These are phyloP conservation scores for Zygnema circumcarinatum DNA, from an alignment of 139 green algal species.

Conservation along the genomic window DNA sequence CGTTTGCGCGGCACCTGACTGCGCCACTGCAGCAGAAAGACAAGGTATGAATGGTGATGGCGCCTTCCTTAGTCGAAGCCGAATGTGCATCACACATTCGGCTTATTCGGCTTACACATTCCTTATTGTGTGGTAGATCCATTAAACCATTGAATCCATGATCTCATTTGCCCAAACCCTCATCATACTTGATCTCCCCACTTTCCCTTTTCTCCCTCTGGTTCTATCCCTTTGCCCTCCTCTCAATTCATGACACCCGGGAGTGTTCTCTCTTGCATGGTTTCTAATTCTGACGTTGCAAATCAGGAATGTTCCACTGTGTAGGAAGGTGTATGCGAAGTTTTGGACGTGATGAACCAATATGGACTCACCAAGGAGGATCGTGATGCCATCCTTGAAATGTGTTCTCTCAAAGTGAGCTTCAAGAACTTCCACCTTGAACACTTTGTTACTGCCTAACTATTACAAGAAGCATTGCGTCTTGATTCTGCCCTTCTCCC, in stretches of 20 bases:
- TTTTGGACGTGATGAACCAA: not conserved
- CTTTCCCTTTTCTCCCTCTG: too few relatives aligned
- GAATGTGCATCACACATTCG: not conserved
- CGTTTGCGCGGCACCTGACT: conserved; percentile 70
- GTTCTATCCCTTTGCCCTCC: too few relatives aligned
- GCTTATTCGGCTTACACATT: not conserved
- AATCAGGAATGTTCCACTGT: not conserved
- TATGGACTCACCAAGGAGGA: not conserved
- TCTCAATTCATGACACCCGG: too few relatives aligned
- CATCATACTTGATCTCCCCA: too few relatives aligned
- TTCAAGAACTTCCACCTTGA: not conserved
- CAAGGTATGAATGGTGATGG: conserved; percentile 62
- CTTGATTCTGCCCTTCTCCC: not conserved
- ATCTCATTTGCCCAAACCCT: not conserved
- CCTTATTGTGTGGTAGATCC: not conserved
- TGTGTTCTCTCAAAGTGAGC: not conserved
- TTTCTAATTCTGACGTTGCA: not conserved
- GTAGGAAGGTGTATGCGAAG: not conserved
- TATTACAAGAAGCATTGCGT: not conserved
- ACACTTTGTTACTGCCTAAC: not conserved
- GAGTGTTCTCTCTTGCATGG: too few relatives aligned
- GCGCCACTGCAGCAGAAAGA: conserved; percentile 67
- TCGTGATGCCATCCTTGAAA: not conserved
- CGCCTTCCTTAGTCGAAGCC: not conserved
- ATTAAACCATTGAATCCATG: not conserved